Base-by-base conservation (phyloP, 2,329 filamentous ascomycete genomes). In the Xylaria sp. region DNA sequence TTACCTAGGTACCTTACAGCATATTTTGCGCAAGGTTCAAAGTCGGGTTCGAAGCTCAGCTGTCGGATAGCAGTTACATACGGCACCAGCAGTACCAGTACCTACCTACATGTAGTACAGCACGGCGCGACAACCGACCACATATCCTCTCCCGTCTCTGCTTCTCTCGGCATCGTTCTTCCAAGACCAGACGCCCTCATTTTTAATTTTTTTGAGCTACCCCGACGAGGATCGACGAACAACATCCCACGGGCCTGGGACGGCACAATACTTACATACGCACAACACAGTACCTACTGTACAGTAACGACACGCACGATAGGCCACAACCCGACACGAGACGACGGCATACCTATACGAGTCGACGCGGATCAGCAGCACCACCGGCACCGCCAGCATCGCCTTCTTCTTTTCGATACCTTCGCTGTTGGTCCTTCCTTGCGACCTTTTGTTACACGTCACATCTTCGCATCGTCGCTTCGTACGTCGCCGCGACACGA, bases 51-150 rank as follows among this genome's bases (percentile, higher is more conserved):
- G 47, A 21, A 48, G 47, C n/a, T 24, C 19, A 24, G 47, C 19
- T 48, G 47, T 48, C 19, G 47, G 21, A 48, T n/a, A 48, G 47
- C 47, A 48, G 47, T 17, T 27, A 27, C 24, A 27, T 27, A 27
- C 24, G 24, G 24, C 24, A 27, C 24, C 24, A 27, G n/a, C 47
- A 24, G n/a, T 48, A 9, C 39, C 19, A 17, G 12, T 14, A 11
- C 24, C 24, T 27, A 27, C 39, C 9, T 14, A 11, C 39, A 17
- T 5, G 12, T 14, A 36, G 34, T 36, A 36, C 39, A 32, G 27
- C 24, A 60, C 42, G n/a, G 45, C 42, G 30, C 32, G 53, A 55
- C n/a, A 27, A 53, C 12, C 50, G 51, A 55, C 30, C 27, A 53
- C 47, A 47, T 47, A 47, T 47, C 42, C 9, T 47, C 17, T 12